These are phyloP conservation scores for Conidiobolus incongruus DNA, from an alignment of 371 early-diverging fungal genomes.

Conservation along the genomic window DNA sequence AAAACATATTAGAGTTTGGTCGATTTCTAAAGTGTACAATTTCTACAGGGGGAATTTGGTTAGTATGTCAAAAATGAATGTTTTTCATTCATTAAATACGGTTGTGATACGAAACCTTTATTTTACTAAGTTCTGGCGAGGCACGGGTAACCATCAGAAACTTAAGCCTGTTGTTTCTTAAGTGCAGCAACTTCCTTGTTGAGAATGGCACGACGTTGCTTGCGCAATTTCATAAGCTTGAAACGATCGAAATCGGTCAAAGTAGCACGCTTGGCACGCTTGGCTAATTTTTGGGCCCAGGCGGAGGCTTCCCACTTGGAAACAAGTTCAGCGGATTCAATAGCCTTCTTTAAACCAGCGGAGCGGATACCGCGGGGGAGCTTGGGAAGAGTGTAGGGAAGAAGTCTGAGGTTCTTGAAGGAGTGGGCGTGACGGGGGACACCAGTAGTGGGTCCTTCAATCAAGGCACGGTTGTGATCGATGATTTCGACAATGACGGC, in stretches of 20 bases:
- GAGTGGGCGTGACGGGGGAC: constrained; percentile 69
- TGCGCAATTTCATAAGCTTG: constrained; percentile 59
- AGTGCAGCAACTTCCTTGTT: too few species aligned
- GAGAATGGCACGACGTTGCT: too few species aligned
- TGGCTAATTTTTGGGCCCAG: constrained; percentile 84
- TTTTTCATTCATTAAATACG: too few species aligned
- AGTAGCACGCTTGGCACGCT: constrained; percentile 47
- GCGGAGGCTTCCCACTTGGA: constrained; percentile 66
- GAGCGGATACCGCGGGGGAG: constrained; percentile 72
- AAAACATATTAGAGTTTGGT: too few species aligned
- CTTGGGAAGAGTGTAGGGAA: constrained; percentile 56
- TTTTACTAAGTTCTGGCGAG: too few species aligned
- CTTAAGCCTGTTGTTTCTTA: too few species aligned
- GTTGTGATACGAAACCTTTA: too few species aligned
- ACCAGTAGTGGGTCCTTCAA: constrained; percentile 93
- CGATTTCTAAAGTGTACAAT: too few species aligned
- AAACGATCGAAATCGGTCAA: constrained; percentile 92
- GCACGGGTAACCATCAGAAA: too few species aligned
- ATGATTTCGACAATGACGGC: constrained; percentile 96
- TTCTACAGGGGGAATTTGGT: too few species aligned
- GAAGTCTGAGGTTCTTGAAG: constrained; percentile 75
- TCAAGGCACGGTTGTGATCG: constrained; percentile 92
- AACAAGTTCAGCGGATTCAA: constrained; percentile 60
- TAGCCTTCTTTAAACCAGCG: constrained; percentile 45
- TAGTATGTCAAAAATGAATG: too few species aligned